A percentile compares a stretch with the other conserved stretches of the same genome.
These are phyloP conservation scores for Podospora australis DNA, from an alignment of 495 filamentous ascomycete species.

Conservation along the genomic window DNA sequence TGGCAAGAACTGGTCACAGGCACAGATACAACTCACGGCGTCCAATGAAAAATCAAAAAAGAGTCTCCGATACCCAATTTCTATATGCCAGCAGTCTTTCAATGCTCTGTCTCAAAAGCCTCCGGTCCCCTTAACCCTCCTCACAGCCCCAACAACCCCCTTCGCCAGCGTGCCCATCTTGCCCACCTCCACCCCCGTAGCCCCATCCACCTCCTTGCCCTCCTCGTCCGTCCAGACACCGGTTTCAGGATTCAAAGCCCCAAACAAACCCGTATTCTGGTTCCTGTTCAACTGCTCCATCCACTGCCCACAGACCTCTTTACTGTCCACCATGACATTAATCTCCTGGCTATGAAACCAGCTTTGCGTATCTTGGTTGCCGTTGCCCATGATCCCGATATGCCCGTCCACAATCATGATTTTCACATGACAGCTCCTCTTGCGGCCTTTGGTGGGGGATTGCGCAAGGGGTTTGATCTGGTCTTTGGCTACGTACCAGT, in stretches of 20 bases:
- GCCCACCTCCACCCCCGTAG: slow-evolving; percentile 54
- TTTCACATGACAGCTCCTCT: slow-evolving; percentile 67
- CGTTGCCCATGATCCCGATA: slow-evolving; percentile 65
- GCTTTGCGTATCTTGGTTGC: slow-evolving; percentile 76
- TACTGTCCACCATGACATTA: slow-evolving; percentile 65
- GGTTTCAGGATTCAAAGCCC: slow-evolving; percentile 48
- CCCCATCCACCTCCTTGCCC: slow-evolving; percentile 51
- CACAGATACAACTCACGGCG: too few relatives aligned
- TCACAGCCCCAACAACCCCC: slow-evolving; percentile 55
- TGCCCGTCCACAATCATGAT: slow-evolving; percentile 64
- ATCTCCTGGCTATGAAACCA: slow-evolving; percentile 74
- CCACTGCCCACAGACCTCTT: slow-evolving; percentile 55
- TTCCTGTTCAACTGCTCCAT: slow-evolving; percentile 55
- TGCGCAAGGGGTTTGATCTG: slow-evolving; percentile 59
- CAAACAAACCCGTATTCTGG: slow-evolving; percentile 64
- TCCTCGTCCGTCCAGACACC: slow-evolving; percentile 54
- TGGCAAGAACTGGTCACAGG: too few relatives aligned
- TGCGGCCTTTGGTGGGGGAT: slow-evolving; percentile 50
- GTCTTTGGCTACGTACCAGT: slow-evolving; percentile 68
- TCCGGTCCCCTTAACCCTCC: slow-evolving; percentile 54
- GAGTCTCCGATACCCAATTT: not conserved
- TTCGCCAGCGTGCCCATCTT: slow-evolving; percentile 50
- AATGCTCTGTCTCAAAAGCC: slow-evolving; percentile 46
- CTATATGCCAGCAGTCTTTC: not conserved
- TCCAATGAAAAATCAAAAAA: too few relatives aligned